phyloP scores from a whole-genome alignment of 2,329 filamentous ascomycete genomes.

The Talaromyces sp. region DNA sequence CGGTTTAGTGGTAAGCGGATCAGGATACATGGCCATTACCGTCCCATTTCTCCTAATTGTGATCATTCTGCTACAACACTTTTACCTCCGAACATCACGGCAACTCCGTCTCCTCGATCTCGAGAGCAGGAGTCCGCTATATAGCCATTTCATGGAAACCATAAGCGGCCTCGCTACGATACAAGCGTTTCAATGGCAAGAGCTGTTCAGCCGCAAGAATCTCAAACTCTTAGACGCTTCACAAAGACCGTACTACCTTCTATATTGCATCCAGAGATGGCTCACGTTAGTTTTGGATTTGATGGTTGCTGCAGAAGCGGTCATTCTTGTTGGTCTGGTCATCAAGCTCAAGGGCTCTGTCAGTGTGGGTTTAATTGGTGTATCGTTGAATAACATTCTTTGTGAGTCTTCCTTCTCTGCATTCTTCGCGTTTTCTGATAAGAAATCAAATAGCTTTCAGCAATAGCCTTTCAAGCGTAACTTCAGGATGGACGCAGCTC shows the following conservation, averaged over 20 bases:
- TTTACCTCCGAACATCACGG: conserved; percentile 59
- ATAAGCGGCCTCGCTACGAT: conserved; percentile 55
- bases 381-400: conserved; percentile 51
- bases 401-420: not conserved
- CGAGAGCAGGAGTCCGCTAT: conserved; percentile 58
- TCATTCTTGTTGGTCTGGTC: conserved; percentile 49
- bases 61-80: conserved; percentile 52
- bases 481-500: conserved; percentile 51
- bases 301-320: conserved; percentile 48
- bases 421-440: not conserved
- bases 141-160: conserved; percentile 57
- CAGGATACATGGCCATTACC: conserved; percentile 48
- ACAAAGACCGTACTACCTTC: conserved; percentile 56
- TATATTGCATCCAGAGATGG: conserved; percentile 58
- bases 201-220: conserved; percentile 43
- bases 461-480: conserved; percentile 38
- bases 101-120: conserved; percentile 60
- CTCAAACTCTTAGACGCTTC: conserved; percentile 50
- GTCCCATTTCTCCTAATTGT: conserved; percentile 49
- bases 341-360: conserved; percentile 43
- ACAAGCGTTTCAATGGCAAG: conserved; percentile 55
- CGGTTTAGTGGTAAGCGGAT: conserved; percentile 46
- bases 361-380: conserved; percentile 49
- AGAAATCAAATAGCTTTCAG: not conserved
- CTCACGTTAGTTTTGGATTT: conserved; percentile 51